Evolutionary conservation across 2,329 filamentous ascomycete species (phyloP), one percentile per base, ranked within the genome.

Genomic region (Fusarium sp.): DNA sequence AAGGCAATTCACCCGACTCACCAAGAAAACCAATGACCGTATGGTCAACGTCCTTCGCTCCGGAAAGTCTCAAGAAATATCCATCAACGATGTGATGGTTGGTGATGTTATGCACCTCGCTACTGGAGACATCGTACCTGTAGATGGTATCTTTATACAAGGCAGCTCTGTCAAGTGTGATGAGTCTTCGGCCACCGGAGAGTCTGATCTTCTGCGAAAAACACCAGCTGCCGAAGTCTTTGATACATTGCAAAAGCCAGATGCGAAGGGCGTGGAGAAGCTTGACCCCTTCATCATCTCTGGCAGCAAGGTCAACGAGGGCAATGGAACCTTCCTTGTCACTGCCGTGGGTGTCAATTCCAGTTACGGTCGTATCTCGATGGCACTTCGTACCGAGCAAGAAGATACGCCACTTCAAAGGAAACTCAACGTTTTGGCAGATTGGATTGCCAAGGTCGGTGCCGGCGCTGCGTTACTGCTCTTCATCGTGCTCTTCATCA

Each of bases 401-500:
- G 85, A 87, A 47, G 78, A 82, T 9, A 89, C 87, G 3, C 86
- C 86, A 1, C 78, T 88, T 5, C 86, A 88, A 74, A 81, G 82
- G 72, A 88, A 87, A 76, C 81, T 89, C 5, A 83, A 79, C 27
- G n/a, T 73, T 34, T 64, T 69, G 25, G 68, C 74, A 25, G 70
- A 75, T 47, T 74, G 70, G 73, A 81, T 81, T 51, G 80, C 80
- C n/a, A 80, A 78, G 64, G 64, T 79, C 27, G 87, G 86, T 28
- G 88, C 90, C 72, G 88, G 88, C 58, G 90, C 92, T 32, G 92
- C 92, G 46, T 79, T 92, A 16, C 80, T 94, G 10, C 84, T 95
- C 21, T 95, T 96, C 77, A 81, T 93, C 55, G 90, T 93, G 25
- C 83, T 94, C 14, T 88, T 94, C 74, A 92, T 95, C 82, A 90